A percentile compares a stretch with the other conserved stretches of the same genome.
Evolutionary conservation across 805 yeast species (phyloP).

Genomic region (Suhomyces sp.): DNA sequence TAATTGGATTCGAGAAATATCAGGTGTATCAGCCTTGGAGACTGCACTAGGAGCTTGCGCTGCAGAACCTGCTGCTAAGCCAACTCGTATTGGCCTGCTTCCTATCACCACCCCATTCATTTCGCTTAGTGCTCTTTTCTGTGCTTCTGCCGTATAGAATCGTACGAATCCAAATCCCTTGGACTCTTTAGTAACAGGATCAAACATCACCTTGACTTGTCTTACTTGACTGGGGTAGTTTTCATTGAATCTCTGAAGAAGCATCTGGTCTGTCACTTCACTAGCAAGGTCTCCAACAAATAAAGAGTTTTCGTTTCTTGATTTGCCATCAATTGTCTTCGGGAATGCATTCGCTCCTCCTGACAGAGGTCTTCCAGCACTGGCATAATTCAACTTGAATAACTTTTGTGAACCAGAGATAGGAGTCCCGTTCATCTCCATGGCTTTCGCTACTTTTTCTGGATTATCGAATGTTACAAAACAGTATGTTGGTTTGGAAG

Average conservation of each 20-base stretch:
- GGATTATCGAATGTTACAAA: conserved; percentile 70
- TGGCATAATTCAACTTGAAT: conserved; percentile 81
- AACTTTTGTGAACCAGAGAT: conserved; percentile 64
- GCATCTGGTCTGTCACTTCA: conserved; percentile 64
- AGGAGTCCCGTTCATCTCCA: conserved; percentile 63
- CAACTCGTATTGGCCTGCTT: conserved; percentile 77
- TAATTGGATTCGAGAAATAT: conserved; percentile 18
- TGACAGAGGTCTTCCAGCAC: conserved; percentile 40
- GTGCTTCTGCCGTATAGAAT: conserved; percentile 62
- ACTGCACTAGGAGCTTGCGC: conserved; percentile 17
- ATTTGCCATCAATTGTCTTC: background rate
- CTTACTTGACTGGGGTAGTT: conserved; percentile 67
- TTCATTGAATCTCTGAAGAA: conserved; percentile 64
- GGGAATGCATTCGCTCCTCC: background rate
- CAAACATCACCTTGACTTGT: conserved; percentile 77
- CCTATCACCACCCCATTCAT: conserved; percentile 79
- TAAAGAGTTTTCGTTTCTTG: conserved; percentile 53
- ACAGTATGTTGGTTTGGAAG: conserved; percentile 53
- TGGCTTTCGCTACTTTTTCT: conserved; percentile 63
- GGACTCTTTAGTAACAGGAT: conserved; percentile 64
- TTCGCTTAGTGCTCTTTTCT: conserved; percentile 68
- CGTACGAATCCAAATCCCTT: conserved; percentile 92
- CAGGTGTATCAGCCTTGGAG: conserved; percentile 10
- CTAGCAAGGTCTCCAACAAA: conserved; percentile 85
- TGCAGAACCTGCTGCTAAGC: conserved; percentile 39